Percentiles rank a stretch among this genome's conserved stretches.
Evolutionary conservation across 2,329 filamentous ascomycete genomes (phyloP).

Genomic region (Xylariaceae sp.): DNA sequence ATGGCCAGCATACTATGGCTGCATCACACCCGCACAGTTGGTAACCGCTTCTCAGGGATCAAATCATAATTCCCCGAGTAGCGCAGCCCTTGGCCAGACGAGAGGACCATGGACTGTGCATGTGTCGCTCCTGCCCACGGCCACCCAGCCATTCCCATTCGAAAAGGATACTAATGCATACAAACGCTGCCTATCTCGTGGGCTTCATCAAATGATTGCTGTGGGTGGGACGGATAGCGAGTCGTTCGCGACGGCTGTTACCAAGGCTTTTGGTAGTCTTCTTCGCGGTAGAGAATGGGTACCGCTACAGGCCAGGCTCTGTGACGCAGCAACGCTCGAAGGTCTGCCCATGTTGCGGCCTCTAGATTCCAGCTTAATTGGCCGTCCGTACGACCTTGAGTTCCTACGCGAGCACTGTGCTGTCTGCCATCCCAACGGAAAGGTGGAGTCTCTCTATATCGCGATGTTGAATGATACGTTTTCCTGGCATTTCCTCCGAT

Average conservation of each 20-base stretch:
- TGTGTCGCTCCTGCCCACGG: slow-evolving; percentile 62
- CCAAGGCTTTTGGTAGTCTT: slow-evolving; percentile 55
- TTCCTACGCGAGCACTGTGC: slow-evolving; percentile 62
- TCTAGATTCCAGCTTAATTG: slow-evolving; percentile 52
- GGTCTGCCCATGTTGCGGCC: slow-evolving; percentile 66
- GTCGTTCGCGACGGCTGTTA: slow-evolving; percentile 57
- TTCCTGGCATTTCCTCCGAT: slow-evolving; percentile 60
- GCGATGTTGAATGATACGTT: slow-evolving; percentile 60
- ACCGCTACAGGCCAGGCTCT: slow-evolving; percentile 63
- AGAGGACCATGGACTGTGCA: slow-evolving; percentile 60
- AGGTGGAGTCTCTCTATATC: slow-evolving; percentile 65
- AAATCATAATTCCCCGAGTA: slow-evolving; percentile 4
- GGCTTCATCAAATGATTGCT: slow-evolving; percentile 63
- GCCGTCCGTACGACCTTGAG: slow-evolving; percentile 52
- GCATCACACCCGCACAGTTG: slow-evolving; percentile 18
- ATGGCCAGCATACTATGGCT: slow-evolving; percentile 19
- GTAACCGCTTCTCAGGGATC: slow-evolving; percentile 1
- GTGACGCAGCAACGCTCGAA: slow-evolving; percentile 59
- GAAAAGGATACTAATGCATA: slow-evolving; percentile 67
- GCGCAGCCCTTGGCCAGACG: slow-evolving; percentile 10
- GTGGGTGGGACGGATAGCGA: slow-evolving; percentile 55
- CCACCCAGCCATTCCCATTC: slow-evolving; percentile 62
- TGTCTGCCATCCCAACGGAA: slow-evolving; percentile 59
- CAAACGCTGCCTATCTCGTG: slow-evolving; percentile 65
- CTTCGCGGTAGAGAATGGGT: slow-evolving; percentile 60